Base-by-base conservation (phyloP, 1,139 yeast genomes). In the Geotrichum bryndzae region DNA sequence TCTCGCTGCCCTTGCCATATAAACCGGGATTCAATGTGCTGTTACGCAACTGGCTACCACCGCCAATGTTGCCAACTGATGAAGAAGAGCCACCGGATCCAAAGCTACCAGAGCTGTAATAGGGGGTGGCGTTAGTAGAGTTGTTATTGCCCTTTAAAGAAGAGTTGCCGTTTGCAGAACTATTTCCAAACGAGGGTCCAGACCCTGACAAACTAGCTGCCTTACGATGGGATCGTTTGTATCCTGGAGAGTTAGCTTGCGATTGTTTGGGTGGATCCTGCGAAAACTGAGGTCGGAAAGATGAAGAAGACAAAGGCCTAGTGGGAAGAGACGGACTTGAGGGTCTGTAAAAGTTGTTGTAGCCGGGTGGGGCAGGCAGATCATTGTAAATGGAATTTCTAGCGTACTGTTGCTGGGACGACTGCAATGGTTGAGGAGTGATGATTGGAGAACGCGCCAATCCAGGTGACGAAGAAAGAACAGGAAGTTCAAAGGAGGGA, bases 171-270 rank as follows among this genome's bases (percentile, higher is more conserved):
- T 38, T 51, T 18, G 38, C 18, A n/a, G 35, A 25, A 22, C 22
- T n/a, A 33, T 41, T 59, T 6, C n/a, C 35, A 53, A 50, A 45
- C 7, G 48, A 22, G 5, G 53, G 27, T 23, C 60, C 60, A 1
- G 60, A 57, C 13, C 68, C 67, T 15, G 72, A 69, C 59, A 70
- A 53, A 23, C 71, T 68, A 6, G 71, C 68, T 1, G 73, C 72
- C 63, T 71, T 70, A 25, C 72, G 64, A 56, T 71, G 74, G 2
- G 71, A 68, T 2, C 69, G 63, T 33, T 70, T 64, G 53, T 69
- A 69, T 13, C 67, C 50, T 31, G 61, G 7, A 46, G 45, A 31
- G 51, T 51, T 35, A 8, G 59, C 27, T 41, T 35, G 31, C 11
- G 41, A 4, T 6, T 15, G 35, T 15, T 38, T 35, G 31, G 41